phyloP scores from a whole-genome alignment of 169 alveolate species.

The Toxoplasma gondii region DNA sequence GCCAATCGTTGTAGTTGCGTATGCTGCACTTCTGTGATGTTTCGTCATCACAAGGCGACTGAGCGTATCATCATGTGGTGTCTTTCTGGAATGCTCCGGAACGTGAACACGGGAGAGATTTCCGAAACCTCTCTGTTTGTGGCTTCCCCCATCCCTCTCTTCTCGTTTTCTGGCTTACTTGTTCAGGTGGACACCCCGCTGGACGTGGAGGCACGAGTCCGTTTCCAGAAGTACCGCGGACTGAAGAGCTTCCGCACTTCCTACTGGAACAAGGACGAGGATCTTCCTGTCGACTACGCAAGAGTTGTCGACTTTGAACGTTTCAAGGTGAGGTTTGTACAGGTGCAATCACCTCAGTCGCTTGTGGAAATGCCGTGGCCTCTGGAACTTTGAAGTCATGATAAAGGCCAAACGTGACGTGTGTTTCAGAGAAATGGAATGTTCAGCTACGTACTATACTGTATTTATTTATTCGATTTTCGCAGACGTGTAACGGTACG shows the following conservation, averaged over 20 bases:
- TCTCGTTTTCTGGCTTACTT: background rate
- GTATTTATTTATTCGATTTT: no score
- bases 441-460: background rate
- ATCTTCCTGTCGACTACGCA: slow-evolving; percentile 75
- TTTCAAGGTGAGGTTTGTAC: slow-evolving; percentile 43
- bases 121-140: background rate
- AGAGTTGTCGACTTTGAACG: slow-evolving; percentile 71
- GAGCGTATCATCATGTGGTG: no score
- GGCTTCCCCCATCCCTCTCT: background rate
- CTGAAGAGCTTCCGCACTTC: slow-evolving; percentile 77
- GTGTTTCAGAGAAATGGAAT: background rate
- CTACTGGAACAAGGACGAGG: slow-evolving; percentile 76
- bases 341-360: background rate
- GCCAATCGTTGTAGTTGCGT: no score
- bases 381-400: background rate
- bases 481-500: no score
- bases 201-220: slow-evolving; percentile 65
- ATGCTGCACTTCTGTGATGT: no score
- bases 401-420: background rate
- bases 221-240: slow-evolving; percentile 80
- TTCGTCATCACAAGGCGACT: no score
- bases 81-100: no score
- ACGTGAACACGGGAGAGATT: background rate
- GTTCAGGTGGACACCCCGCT: slow-evolving; percentile 69
- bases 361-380: background rate